A percentile compares a stretch with the other conserved stretches of the same genome.
Evolutionary conservation across 2,329 filamentous ascomycete genomes (phyloP).

Genomic region (Stenocarpella maydis): DNA sequence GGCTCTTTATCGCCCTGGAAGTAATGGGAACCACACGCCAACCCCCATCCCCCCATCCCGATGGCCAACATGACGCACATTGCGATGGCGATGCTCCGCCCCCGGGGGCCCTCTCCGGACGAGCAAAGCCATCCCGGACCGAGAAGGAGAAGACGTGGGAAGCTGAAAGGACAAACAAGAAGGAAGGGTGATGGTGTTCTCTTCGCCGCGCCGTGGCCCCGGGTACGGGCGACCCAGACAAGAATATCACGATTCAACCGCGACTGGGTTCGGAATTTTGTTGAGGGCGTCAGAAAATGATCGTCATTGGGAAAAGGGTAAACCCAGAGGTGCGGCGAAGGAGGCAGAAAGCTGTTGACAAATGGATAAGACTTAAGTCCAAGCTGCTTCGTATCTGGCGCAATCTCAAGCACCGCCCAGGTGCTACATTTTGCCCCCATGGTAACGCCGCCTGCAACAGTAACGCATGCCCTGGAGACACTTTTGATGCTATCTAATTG

Average conservation of each 20-base stretch:
- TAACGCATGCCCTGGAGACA: too few species aligned
- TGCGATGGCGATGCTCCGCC: conserved; percentile 59
- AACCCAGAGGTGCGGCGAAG: neutral
- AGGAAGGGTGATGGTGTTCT: conserved; percentile 62
- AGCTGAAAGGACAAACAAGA: conserved; percentile 57
- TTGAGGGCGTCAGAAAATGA: conserved; percentile 63
- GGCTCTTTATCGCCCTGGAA: conserved; percentile 38
- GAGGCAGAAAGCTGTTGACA: neutral
- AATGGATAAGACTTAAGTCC: neutral
- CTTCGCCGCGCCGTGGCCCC: conserved; percentile 66
- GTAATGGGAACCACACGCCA: conserved; percentile 42
- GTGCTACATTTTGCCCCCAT: too few species aligned
- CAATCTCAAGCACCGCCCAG: too few species aligned
- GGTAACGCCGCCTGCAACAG: too few species aligned
- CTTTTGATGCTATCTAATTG: too few species aligned
- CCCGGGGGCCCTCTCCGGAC: conserved; percentile 55
- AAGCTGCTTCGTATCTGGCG: too few species aligned
- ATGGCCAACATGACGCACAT: conserved; percentile 40
- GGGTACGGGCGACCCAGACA: conserved; percentile 53
- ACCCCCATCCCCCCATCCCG: too few species aligned
- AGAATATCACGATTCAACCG: conserved; percentile 53
- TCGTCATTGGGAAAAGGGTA: conserved; percentile 61
- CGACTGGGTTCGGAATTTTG: conserved; percentile 58
- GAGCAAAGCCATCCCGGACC: conserved; percentile 56
- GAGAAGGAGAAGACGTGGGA: conserved; percentile 65